Conservation (phyloP, 2,329 filamentous ascomycete species). For the Venturia asperata region DNA sequence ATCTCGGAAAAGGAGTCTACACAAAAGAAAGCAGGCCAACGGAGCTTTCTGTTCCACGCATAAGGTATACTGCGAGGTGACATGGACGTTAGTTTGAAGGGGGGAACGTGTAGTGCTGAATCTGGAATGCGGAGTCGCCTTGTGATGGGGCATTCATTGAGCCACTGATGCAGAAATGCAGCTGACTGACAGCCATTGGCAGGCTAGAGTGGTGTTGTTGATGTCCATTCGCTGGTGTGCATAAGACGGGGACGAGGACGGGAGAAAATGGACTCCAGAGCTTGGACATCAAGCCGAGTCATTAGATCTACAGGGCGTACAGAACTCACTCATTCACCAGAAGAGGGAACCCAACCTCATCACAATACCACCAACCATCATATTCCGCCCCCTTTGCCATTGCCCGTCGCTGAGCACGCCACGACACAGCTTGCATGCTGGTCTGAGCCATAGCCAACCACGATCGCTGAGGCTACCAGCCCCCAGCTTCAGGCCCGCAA, state of each 20-base stretch:
- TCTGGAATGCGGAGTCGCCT: conserved; percentile 9
- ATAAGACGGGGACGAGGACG: neutral
- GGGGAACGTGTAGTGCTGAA: neutral
- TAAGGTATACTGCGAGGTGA: neutral
- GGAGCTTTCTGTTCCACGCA: neutral
- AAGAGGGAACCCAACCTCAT: neutral
- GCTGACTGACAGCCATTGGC: neutral
- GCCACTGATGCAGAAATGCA: conserved; percentile 1
- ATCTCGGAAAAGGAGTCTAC: neutral
- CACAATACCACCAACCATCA: neutral
- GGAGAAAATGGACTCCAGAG: neutral
- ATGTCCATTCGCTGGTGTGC: neutral
- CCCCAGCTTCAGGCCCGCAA: neutral
- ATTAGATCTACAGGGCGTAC: neutral
- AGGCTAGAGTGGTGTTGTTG: neutral
- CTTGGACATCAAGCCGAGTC: neutral
- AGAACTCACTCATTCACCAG: neutral
- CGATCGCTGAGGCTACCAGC: neutral
- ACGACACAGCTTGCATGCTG: neutral
- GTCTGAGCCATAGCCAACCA: neutral
- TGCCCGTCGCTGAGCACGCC: neutral
- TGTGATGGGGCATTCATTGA: neutral
- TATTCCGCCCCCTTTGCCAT: too few relatives aligned
- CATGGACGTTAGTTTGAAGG: neutral
- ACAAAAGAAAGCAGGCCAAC: neutral